Evolutionary conservation across 345 rosid species (phyloP).

Genomic region (Acer yangbiense): DNA sequence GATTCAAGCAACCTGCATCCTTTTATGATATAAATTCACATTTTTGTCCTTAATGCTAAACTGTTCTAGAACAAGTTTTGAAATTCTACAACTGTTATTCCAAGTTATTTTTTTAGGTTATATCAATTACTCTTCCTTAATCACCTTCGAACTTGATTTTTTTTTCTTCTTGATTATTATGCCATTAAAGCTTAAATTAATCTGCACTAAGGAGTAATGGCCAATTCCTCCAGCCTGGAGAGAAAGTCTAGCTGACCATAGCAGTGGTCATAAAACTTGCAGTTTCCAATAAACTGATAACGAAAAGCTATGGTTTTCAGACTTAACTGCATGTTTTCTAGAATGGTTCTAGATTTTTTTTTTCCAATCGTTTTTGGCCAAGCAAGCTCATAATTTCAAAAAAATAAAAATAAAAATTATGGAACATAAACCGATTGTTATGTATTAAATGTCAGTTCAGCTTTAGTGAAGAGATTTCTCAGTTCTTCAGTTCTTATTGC

Average conservation of each 20-base stretch:
- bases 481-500: not conserved
- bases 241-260: slow-evolving; percentile 1
- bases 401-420: too few relatives aligned
- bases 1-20: not conserved
- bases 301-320: not conserved
- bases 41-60: not conserved
- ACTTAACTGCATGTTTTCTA: not conserved
- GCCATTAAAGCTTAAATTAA: not conserved
- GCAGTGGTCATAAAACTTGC: not conserved
- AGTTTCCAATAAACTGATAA: not conserved
- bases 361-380: not conserved
- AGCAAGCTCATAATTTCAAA: slow-evolving; percentile 1
- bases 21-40: not conserved
- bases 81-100: not conserved
- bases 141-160: too few relatives aligned
- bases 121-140: not conserved
- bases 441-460: not conserved
- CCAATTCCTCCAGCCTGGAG: not conserved
- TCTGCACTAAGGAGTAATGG: not conserved
- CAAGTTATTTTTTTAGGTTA: not conserved
- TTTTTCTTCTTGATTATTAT: not conserved
- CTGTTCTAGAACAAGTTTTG: not conserved
- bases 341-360: not conserved
- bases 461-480: not conserved
- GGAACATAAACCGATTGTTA: not conserved